Evolutionary conservation across 2,329 filamentous ascomycete genomes (phyloP).

Genomic region (Aspergillus sp.): DNA sequence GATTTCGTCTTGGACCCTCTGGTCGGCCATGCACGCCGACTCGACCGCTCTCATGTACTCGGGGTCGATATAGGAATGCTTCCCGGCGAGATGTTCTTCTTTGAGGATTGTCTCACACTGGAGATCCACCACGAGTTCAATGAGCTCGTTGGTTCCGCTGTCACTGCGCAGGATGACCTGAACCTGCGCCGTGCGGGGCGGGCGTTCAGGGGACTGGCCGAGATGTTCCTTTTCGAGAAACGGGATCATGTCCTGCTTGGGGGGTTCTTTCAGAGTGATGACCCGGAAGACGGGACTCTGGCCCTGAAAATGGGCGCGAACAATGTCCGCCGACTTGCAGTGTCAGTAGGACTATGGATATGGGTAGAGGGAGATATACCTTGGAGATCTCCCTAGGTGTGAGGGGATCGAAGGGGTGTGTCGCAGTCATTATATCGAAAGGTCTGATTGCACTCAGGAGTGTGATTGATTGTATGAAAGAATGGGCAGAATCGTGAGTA

Average conservation of each 20-base stretch:
- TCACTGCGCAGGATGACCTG: conserved; percentile 26
- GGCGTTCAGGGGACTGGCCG: conserved; percentile 19
- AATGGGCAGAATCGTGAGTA: conserved; percentile 17
- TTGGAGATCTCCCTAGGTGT: conserved; percentile 29
- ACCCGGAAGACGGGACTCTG: conserved; percentile 47
- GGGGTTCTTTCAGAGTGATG: conserved; percentile 52
- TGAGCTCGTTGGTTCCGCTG: conserved; percentile 14
- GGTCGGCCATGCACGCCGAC: conserved; percentile 46
- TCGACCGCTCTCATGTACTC: conserved; percentile 52
- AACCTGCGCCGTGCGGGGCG: conserved; percentile 42
- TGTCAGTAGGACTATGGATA: background rate
- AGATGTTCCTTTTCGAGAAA: conserved; percentile 48
- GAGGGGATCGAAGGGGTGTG: conserved; percentile 29
- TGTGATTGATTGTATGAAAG: too few relatives aligned
- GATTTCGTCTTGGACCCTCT: conserved; percentile 42
- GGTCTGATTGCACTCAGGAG: too few relatives aligned
- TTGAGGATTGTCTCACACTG: conserved; percentile 10
- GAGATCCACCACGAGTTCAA: conserved; percentile 25
- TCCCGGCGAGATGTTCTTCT: conserved; percentile 20
- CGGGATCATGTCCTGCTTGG: conserved; percentile 47
- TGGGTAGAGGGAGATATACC: conserved; percentile 10
- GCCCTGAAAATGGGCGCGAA: conserved; percentile 35
- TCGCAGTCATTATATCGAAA: too few relatives aligned
- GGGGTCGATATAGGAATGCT: conserved; percentile 31
- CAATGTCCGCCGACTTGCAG: conserved; percentile 24